A percentile compares a stretch with the other conserved stretches of the same genome.
Evolutionary conservation across 768 basidiomycete species (phyloP).

Genomic region (Suillus plorans): DNA sequence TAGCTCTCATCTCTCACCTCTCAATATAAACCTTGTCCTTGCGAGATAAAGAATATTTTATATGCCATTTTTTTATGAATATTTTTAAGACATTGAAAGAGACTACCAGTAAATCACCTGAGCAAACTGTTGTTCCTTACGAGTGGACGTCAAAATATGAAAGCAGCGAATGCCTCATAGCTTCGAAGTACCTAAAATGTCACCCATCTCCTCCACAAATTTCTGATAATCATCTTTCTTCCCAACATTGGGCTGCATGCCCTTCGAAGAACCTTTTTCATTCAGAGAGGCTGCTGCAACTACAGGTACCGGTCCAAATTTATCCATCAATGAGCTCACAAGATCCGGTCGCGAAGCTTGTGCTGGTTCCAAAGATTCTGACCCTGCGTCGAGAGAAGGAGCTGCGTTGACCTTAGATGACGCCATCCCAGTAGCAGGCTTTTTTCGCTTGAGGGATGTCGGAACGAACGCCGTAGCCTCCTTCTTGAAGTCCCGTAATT

Average conservation of each 20-base stretch:
- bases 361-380: constrained; percentile 21
- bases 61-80: neutral
- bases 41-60: neutral
- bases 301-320: constrained; percentile 48
- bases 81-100: neutral
- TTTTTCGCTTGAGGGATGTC: constrained; percentile 75
- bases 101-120: neutral
- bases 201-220: constrained; percentile 75
- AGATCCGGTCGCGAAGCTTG: constrained; percentile 62
- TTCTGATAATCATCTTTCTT: constrained; percentile 71
- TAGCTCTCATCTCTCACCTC: neutral
- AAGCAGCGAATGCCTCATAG: constrained; percentile 12
- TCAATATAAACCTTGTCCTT: neutral
- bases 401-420: constrained; percentile 61
- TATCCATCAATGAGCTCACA: constrained; percentile 56
- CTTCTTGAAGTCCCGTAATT: constrained; percentile 91
- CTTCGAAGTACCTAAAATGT: constrained; percentile 45
- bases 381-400: constrained; percentile 45
- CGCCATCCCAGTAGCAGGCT: constrained; percentile 33
- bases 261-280: constrained; percentile 16
- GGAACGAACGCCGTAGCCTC: constrained; percentile 95
- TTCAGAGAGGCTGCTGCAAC: constrained; percentile 16
- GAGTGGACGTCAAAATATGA: neutral
- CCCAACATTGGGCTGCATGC: constrained; percentile 31
- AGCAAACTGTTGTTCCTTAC: neutral